Conservation (phyloP, 2,329 filamentous ascomycete genomes). For the Teratosphaeriaceae sp. region DNA sequence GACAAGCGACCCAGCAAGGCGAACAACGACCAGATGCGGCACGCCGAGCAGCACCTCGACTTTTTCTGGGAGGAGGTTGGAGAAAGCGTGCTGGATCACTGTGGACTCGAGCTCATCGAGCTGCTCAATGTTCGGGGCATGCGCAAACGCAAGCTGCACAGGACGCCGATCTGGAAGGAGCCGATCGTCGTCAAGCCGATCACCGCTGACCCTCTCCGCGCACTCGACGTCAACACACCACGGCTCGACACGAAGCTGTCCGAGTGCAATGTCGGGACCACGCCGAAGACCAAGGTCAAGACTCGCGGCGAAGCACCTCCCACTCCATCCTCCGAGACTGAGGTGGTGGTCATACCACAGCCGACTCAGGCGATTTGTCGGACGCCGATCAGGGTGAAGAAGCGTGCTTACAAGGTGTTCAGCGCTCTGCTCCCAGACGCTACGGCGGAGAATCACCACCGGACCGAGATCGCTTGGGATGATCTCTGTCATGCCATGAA, state of each 20-base stretch:
- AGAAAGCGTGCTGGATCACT: background rate
- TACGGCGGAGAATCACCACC: constrained; percentile 25
- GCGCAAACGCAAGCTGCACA: background rate
- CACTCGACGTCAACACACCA: background rate
- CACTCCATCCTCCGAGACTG: background rate
- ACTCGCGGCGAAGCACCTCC: constrained; percentile 15
- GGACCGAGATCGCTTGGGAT: constrained; percentile 47
- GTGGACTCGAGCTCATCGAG: background rate
- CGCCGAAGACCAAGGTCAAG: constrained; percentile 18
- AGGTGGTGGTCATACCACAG: background rate
- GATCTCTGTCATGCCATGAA: constrained; percentile 50
- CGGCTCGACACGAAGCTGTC: background rate
- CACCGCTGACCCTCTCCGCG: background rate
- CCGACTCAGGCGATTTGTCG: background rate
- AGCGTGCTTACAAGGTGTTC: constrained; percentile 35
- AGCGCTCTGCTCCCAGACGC: constrained; percentile 36
- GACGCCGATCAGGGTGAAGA: constrained; percentile 10
- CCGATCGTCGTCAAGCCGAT: background rate
- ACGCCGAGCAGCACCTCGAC: constrained; percentile 45
- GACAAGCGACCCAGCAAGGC: constrained; percentile 42
- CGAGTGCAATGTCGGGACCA: no score
- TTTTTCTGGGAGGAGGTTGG: constrained; percentile 35
- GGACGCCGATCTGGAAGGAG: background rate
- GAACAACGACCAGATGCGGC: constrained; percentile 39
- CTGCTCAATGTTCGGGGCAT: background rate